Evolutionary conservation across 192 early-diverging fungal species (phyloP).

Genomic region (Linnemannia elongata): DNA sequence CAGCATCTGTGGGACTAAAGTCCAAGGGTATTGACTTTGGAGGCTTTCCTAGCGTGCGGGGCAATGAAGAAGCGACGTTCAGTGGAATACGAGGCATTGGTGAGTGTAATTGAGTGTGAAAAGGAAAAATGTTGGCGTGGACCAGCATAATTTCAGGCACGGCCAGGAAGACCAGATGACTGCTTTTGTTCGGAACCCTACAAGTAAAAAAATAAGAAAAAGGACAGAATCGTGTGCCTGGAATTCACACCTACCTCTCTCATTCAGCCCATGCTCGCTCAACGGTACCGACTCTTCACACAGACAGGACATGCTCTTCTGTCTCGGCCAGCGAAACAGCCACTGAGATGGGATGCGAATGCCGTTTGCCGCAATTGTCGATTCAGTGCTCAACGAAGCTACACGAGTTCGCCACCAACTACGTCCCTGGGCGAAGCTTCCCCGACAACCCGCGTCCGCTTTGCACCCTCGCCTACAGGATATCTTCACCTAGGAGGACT

Average conservation of each 20-base stretch:
- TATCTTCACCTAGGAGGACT: conserved; percentile 93
- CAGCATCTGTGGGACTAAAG: conserved; percentile 32
- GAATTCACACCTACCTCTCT: not conserved
- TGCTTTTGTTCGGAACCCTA: not conserved
- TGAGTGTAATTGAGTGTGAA: not conserved
- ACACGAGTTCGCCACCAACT: not conserved
- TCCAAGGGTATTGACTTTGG: conserved; percentile 22
- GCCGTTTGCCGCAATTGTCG: not conserved
- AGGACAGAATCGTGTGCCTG: not conserved
- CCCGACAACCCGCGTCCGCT: conserved; percentile 78
- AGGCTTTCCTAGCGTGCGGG: conserved; percentile 31
- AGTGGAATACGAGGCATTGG: conserved; percentile 44
- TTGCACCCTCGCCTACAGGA: conserved; percentile 96
- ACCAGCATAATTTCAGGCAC: not conserved
- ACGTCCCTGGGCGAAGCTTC: not conserved
- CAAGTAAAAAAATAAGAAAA: not conserved
- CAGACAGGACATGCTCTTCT: not conserved
- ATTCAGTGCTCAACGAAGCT: not conserved
- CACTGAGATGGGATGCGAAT: not conserved
- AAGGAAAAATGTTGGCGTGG: not conserved
- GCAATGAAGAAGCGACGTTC: conserved; percentile 34
- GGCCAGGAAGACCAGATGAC: not conserved
- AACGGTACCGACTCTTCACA: conserved; percentile 23
- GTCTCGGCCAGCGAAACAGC: not conserved
- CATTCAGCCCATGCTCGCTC: conserved; percentile 19